Percentiles rank a stretch among this genome's conserved stretches.
Evolutionary conservation across 179 eudicot species (phyloP).

Genomic region (Nepenthes alata): DNA sequence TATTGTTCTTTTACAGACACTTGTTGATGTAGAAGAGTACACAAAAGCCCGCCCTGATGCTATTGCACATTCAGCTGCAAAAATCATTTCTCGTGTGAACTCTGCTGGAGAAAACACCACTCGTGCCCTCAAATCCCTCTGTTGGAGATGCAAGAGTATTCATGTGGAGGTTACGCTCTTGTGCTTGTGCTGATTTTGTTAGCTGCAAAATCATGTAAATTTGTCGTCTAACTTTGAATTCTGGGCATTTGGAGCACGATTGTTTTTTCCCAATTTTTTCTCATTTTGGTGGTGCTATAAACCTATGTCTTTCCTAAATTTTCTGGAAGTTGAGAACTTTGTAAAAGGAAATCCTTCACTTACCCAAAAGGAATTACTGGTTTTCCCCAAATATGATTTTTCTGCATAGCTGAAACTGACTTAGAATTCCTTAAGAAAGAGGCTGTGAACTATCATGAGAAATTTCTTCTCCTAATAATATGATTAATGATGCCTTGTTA

Average conservation of each 20-base stretch:
- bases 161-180: constrained; percentile 61
- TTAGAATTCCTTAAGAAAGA: background rate
- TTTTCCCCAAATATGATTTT: too few species aligned
- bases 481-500: too few species aligned
- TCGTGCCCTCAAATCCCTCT: constrained; percentile 76
- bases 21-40: constrained; percentile 54
- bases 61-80: constrained; percentile 86
- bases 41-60: constrained; percentile 79
- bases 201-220: background rate
- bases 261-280: too few species aligned
- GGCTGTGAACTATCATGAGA: too few species aligned
- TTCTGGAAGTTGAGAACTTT: too few species aligned
- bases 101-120: constrained; percentile 85
- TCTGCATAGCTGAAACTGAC: background rate
- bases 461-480: too few species aligned
- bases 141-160: constrained; percentile 91
- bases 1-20: background rate
- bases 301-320: too few species aligned
- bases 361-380: too few species aligned
- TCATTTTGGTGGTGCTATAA: too few species aligned
- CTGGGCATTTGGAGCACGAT: too few species aligned
- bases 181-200: constrained; percentile 4
- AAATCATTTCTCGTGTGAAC: constrained; percentile 74
- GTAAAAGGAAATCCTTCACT: too few species aligned
- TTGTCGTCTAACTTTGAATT: background rate